A percentile compares a stretch with the other conserved stretches of the same genome.
Evolutionary conservation across 352 stramenopile species (phyloP).

Genomic region (Pythium sp.): DNA sequence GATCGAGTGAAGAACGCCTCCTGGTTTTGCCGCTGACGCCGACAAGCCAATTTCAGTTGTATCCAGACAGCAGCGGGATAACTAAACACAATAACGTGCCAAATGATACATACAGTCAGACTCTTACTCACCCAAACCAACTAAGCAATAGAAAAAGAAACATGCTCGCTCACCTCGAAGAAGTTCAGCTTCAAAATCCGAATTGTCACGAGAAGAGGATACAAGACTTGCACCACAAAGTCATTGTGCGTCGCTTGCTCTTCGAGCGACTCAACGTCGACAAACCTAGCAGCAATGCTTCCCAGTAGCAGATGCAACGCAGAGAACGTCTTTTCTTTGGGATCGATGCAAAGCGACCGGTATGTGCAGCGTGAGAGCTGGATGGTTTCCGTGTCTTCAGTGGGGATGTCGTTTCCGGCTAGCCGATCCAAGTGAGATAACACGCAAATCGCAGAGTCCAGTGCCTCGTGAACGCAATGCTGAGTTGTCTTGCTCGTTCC

Average conservation of each 20-base stretch:
- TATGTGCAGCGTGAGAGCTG: conserved; percentile 79
- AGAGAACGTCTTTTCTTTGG: conserved; percentile 67
- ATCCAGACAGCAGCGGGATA: conserved; percentile 68
- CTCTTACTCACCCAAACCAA: neutral
- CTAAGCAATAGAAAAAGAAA: neutral
- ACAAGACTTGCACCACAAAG: conserved; percentile 50
- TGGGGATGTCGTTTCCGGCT: conserved; percentile 67
- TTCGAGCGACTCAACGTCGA: conserved; percentile 15
- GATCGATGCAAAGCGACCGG: conserved; percentile 77
- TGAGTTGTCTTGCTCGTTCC: conserved; percentile 27
- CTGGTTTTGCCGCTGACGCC: conserved; percentile 28
- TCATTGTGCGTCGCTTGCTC: conserved; percentile 13
- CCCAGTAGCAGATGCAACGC: conserved; percentile 55
- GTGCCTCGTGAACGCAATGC: conserved; percentile 43
- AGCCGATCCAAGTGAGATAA: conserved; percentile 79
- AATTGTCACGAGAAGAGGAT: conserved; percentile 70
- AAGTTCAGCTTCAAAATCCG: conserved; percentile 86
- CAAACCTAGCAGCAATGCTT: conserved; percentile 32
- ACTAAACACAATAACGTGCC: conserved; percentile 28
- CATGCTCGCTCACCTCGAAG: conserved; percentile 61
- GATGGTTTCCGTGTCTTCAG: conserved; percentile 70
- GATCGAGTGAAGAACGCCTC: conserved; percentile 49
- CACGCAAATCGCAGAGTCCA: conserved; percentile 71
- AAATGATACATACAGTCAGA: neutral
- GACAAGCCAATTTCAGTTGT: conserved; percentile 54